Base-by-base conservation (phyloP, 1,284 basidiomycete genomes). In the Tilletia horrida region DNA sequence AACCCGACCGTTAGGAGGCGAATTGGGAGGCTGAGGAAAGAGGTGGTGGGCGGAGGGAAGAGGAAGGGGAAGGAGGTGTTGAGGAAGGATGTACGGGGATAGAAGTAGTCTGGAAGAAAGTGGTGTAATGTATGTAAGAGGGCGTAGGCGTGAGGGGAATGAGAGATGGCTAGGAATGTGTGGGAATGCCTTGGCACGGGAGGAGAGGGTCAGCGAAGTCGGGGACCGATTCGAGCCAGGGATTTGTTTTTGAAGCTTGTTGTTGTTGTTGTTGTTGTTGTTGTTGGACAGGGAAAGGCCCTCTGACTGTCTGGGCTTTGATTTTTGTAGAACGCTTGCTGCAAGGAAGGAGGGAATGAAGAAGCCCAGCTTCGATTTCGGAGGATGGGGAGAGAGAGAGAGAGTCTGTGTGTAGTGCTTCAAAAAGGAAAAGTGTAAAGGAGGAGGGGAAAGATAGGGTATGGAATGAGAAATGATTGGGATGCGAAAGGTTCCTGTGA, bases 401-500 rank as follows among this genome's bases (percentile, higher is more conserved):
- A n/a, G n/a, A n/a, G n/a, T n/a, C n/a, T n/a, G n/a, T n/a, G n/a
- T n/a, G n/a, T n/a, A n/a, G n/a, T n/a, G n/a, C n/a, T n/a, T 40
- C 35, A 40, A 11, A 44, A 40, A 23, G n/a, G 48, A 48, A 13
- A 47, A n/a, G 57, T n/a, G 13, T 45, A 65, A 65, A 27, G 47
- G 47, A 27, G 44, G 52, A 52, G 44, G 29, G 65, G 63, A 35
- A 18, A 40, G 59, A 42, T 1, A 50, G 48, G n/a, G 35, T 59
- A 50, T 16, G 65, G 61, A 65, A 65, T 52, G 64, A n/a, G n/a
- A 27, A 69, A 21, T 48, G 44, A 47, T 31, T 25, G 25, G 16
- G 45, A 45, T 57, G 23, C 43, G 55, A 68, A 43, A 42, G 61
- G 43, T 50, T 42, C 50, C 50, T 48, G 62, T 63, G 62, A 50